A percentile compares a stretch with the other conserved stretches of the same genome.
These are phyloP conservation scores for Tetrahymena elliotti DNA, from an alignment of 73 alveolate genomes.

Conservation along the genomic window DNA sequence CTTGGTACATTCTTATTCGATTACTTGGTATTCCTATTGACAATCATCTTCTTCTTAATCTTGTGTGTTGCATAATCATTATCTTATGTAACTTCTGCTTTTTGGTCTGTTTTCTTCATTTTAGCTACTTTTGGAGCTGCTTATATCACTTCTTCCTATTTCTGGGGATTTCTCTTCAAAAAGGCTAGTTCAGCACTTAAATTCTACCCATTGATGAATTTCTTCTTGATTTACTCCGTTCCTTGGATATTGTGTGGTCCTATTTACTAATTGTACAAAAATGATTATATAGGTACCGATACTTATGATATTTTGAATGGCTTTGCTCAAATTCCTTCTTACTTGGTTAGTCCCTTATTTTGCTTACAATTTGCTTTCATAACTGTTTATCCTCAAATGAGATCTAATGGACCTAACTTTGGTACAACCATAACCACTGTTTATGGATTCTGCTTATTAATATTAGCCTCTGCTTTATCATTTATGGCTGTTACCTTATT, in stretches of 20 bases:
- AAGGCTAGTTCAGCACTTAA: constrained; percentile 18
- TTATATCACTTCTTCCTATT: constrained; percentile 12
- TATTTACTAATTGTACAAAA: neutral
- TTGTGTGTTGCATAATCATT: neutral
- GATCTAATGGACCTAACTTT: neutral
- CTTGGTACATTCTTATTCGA: constrained; percentile 10
- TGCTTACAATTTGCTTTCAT: neutral
- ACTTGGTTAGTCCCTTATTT: neutral
- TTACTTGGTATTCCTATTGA: neutral
- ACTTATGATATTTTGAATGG: neutral
- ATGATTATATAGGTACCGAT: neutral
- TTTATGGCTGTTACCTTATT: neutral
- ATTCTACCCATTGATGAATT: constrained; percentile 20
- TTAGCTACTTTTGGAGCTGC: constrained; percentile 17
- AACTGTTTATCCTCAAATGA: neutral
- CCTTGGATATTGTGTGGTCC: neutral
- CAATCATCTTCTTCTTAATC: neutral
- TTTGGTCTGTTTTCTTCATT: constrained; percentile 4
- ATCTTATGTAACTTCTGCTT: neutral
- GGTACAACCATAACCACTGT: neutral
- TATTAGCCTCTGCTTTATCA: neutral
- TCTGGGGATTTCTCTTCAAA: constrained; percentile 33
- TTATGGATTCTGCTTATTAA: neutral
- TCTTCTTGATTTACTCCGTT: constrained; percentile 27
- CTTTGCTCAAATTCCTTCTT: neutral